Percentiles rank a stretch among this genome's conserved stretches.
phyloP scores from a whole-genome alignment of 2,329 filamentous ascomycete species.

The Nemania sp. region DNA sequence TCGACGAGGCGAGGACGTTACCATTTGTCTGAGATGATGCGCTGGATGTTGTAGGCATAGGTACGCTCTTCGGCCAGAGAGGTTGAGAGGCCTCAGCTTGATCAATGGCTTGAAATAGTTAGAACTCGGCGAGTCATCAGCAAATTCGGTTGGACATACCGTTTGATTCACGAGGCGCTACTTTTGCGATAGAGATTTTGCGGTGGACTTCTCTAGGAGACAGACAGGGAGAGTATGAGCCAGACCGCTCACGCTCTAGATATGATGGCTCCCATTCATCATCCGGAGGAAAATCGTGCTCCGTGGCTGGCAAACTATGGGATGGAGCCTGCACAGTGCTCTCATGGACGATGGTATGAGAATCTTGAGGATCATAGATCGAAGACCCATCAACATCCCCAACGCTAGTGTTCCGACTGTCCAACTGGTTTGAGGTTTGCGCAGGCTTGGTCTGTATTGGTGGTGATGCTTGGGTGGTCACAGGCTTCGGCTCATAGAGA shows the following conservation, averaged over 20 bases:
- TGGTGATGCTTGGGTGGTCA: background rate
- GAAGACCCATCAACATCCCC: slow-evolving; percentile 40
- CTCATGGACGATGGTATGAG: slow-evolving; percentile 31
- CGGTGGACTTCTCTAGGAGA: slow-evolving; percentile 52
- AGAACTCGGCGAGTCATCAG: background rate
- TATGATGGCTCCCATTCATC: slow-evolving; percentile 36
- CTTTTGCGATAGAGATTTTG: slow-evolving; percentile 31
- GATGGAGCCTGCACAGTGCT: slow-evolving; percentile 29
- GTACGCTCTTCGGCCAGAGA: background rate
- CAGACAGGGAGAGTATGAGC: slow-evolving; percentile 57
- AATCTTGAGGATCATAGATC: slow-evolving; percentile 39
- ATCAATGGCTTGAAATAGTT: slow-evolving; percentile 12
- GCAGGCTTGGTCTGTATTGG: slow-evolving; percentile 7
- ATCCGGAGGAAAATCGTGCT: slow-evolving; percentile 34
- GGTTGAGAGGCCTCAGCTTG: slow-evolving; percentile 8
- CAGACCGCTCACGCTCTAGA: slow-evolving; percentile 49
- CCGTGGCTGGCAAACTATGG: slow-evolving; percentile 27
- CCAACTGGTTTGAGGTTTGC: slow-evolving; percentile 17
- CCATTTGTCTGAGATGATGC: background rate
- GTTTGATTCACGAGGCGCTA: slow-evolving; percentile 24
- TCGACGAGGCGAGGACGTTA: background rate
- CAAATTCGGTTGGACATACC: slow-evolving; percentile 27
- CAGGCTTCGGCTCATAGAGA: slow-evolving; percentile 51
- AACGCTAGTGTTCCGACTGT: slow-evolving; percentile 32
- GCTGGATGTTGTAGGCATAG: background rate